Conservation (phyloP, 257 asterid genomes). For the Solanum medicagineum region DNA sequence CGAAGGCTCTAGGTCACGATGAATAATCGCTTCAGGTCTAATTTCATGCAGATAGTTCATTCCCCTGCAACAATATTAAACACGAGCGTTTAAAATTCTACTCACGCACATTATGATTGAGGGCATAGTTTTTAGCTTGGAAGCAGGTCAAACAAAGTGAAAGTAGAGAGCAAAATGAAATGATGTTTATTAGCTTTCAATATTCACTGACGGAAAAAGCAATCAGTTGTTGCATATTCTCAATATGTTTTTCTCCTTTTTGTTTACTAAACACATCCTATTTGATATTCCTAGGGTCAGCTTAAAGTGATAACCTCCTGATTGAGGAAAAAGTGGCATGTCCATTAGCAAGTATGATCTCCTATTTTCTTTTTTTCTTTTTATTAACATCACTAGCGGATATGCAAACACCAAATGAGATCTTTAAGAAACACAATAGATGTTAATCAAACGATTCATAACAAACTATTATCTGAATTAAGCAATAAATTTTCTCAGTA, state of each 20-base stretch:
- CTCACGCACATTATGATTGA: neutral
- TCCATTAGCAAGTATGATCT: neutral
- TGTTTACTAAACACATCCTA: neutral
- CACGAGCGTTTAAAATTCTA: neutral
- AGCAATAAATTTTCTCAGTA: neutral
- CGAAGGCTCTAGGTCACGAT: conserved; percentile 96
- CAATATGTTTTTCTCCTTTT: neutral
- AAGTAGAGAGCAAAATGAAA: neutral
- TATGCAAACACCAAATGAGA: neutral
- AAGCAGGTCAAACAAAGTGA: neutral
- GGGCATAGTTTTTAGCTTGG: neutral
- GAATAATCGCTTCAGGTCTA: conserved; percentile 82
- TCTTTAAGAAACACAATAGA: neutral
- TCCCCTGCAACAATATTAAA: conserved; percentile 51
- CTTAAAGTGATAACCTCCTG: neutral
- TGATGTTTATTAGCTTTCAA: neutral
- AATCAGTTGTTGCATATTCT: neutral
- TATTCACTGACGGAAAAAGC: neutral
- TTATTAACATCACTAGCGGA: neutral
- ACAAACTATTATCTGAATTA: neutral
- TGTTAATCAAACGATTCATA: neutral
- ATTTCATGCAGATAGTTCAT: conserved; percentile 82
- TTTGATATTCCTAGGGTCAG: neutral
- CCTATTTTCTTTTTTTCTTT: neutral
- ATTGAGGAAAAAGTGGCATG: neutral